Evolutionary conservation across 192 early-diverging fungal species (phyloP).

Genomic region (Irineochytrium annulatum): DNA sequence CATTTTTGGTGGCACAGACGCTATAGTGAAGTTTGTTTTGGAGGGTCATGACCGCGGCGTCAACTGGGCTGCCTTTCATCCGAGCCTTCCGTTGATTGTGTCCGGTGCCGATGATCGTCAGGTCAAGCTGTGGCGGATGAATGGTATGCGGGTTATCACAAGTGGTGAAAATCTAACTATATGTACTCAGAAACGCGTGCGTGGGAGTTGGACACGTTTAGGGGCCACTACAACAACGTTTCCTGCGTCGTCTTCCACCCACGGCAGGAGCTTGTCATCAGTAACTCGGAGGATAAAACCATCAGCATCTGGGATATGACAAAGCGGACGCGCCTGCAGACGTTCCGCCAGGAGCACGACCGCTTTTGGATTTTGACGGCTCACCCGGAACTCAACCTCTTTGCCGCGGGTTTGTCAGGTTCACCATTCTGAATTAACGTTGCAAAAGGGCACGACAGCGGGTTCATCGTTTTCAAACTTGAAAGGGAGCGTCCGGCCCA

Average conservation of each 20-base stretch:
- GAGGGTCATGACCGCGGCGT: slow-evolving; percentile 97
- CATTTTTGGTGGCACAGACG: slow-evolving; percentile 94
- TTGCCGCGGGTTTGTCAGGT: slow-evolving; percentile 79
- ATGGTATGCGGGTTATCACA: slow-evolving; percentile 51
- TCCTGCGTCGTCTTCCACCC: slow-evolving; percentile 93
- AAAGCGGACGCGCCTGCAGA: slow-evolving; percentile 89
- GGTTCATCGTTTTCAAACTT: slow-evolving; percentile 97
- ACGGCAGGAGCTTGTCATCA: slow-evolving; percentile 91
- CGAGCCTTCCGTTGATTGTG: slow-evolving; percentile 91
- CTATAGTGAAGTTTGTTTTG: slow-evolving; percentile 95
- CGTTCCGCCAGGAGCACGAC: slow-evolving; percentile 95
- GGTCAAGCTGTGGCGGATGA: slow-evolving; percentile 99
- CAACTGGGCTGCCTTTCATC: slow-evolving; percentile 98
- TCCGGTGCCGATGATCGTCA: slow-evolving; percentile 96
- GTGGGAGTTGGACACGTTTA: slow-evolving; percentile 99
- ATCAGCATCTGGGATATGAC: slow-evolving; percentile 98
- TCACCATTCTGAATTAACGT: neutral
- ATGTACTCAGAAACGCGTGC: slow-evolving; percentile 77
- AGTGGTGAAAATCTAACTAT: neutral
- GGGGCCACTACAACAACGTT: slow-evolving; percentile 98
- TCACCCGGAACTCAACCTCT: slow-evolving; percentile 96
- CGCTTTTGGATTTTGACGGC: slow-evolving; percentile 95
- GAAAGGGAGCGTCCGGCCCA: slow-evolving; percentile 95
- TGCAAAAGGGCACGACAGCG: slow-evolving; percentile 83
- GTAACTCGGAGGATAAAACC: slow-evolving; percentile 93